Evolutionary conservation across 2,329 filamentous ascomycete species (phyloP).

Genomic region (Sarocladiaceae sp.): DNA sequence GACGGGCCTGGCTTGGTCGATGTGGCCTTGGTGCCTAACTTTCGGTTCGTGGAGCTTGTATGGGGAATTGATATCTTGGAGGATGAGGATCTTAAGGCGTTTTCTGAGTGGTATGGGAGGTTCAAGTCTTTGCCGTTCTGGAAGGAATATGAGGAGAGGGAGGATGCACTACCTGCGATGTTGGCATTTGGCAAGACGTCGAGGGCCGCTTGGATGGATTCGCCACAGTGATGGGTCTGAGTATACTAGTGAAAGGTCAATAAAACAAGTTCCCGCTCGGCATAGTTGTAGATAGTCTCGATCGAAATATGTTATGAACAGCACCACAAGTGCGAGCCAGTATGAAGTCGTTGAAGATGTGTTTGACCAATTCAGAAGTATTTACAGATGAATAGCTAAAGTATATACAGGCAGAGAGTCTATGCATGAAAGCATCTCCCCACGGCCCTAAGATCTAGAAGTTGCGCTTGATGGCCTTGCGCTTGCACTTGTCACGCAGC

Average conservation of each 20-base stretch:
- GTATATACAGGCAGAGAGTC: neutral
- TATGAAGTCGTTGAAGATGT: neutral
- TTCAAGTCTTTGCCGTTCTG: neutral
- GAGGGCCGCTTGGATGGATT: too few species aligned
- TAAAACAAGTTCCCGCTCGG: too few species aligned
- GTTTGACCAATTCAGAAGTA: neutral
- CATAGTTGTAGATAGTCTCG: too few species aligned
- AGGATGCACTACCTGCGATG: neutral
- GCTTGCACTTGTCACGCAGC: conserved; percentile 10
- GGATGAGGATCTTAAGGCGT: neutral
- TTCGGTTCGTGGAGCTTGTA: neutral
- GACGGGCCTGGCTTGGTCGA: conserved; percentile 4
- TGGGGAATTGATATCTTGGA: conserved; percentile 1
- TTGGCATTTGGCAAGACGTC: neutral
- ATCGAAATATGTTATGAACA: too few species aligned
- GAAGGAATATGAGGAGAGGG: neutral
- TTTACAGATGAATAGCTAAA: neutral
- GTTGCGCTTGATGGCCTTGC: neutral
- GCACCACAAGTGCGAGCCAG: too few species aligned
- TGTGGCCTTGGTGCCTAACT: neutral
- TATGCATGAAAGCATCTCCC: neutral
- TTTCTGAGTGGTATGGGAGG: neutral
- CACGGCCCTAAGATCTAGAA: neutral
- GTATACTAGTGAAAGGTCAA: too few species aligned
- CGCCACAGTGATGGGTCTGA: too few species aligned